phyloP scores from a whole-genome alignment of 495 filamentous ascomycete genomes.

The Bacidia rubella region DNA sequence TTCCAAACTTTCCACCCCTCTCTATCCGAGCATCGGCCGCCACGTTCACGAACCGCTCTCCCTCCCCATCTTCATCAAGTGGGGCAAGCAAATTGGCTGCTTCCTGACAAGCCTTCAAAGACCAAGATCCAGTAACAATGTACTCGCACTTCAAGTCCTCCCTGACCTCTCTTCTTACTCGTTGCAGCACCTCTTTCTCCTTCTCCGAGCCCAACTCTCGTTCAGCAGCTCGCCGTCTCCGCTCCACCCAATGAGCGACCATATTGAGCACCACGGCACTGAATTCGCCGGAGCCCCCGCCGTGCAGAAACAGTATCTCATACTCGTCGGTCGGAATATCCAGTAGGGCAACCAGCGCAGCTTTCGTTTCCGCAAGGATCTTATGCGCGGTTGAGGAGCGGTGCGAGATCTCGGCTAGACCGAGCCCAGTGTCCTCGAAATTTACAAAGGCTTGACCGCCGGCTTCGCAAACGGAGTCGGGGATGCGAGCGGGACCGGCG shows the following conservation, averaged over 20 bases:
- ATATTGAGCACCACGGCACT: conserved; percentile 68
- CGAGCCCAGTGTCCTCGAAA: conserved; percentile 68
- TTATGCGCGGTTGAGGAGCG: conserved; percentile 61
- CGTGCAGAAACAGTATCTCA: conserved; percentile 71
- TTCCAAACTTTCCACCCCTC: conserved; percentile 78
- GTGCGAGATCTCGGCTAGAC: conserved; percentile 77
- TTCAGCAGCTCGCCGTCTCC: conserved; percentile 29
- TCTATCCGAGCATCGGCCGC: conserved; percentile 53
- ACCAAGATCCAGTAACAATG: conserved; percentile 87
- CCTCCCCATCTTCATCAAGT: not conserved
- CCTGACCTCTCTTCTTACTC: conserved; percentile 48
- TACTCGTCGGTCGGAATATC: conserved; percentile 59
- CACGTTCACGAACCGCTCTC: conserved; percentile 57
- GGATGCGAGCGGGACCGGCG: conserved; percentile 70
- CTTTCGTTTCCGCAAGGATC: conserved; percentile 52
- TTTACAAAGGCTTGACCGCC: conserved; percentile 68
- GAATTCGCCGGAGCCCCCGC: conserved; percentile 72
- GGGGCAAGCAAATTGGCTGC: conserved; percentile 60
- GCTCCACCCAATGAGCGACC: conserved; percentile 66
- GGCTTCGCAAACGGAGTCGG: conserved; percentile 53
- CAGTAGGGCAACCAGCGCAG: conserved; percentile 48
- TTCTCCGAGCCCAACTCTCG: conserved; percentile 29
- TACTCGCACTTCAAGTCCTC: conserved; percentile 71
- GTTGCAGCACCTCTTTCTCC: conserved; percentile 43
- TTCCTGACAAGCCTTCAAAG: conserved; percentile 78